Percentiles rank a stretch among this genome's conserved stretches.
phyloP scores from a whole-genome alignment of 2,329 filamentous ascomycete genomes.

The Ascomycota sp. region DNA sequence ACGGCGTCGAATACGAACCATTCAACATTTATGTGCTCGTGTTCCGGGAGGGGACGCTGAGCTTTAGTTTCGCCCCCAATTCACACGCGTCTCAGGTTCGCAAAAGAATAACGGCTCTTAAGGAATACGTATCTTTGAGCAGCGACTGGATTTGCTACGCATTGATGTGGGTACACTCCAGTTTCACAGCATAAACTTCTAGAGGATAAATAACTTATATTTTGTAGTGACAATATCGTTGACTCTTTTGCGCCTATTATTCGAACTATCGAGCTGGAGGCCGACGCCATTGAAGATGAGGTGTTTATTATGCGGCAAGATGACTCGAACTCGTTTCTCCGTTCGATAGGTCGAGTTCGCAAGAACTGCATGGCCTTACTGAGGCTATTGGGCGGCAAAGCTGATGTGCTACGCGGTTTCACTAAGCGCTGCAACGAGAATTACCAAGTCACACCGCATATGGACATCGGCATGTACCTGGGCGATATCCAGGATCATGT shows the following conservation, averaged over 20 bases:
- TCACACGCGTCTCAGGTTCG: conserved; percentile 75
- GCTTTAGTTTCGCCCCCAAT: conserved; percentile 82
- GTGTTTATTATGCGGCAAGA: conserved; percentile 84
- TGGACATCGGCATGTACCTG: conserved; percentile 90
- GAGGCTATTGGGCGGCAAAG: conserved; percentile 84
- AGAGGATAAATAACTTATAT: conserved; percentile 6
- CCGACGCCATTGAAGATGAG: conserved; percentile 84
- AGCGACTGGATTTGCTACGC: conserved; percentile 99
- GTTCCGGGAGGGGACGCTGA: conserved; percentile 84
- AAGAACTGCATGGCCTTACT: conserved; percentile 91
- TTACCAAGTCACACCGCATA: conserved; percentile 83
- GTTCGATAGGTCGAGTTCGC: conserved; percentile 71
- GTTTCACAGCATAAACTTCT: neutral
- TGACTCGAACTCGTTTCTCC: conserved; percentile 72
- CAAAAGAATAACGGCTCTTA: conserved; percentile 75
- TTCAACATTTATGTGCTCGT: conserved; percentile 96
- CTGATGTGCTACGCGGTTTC: conserved; percentile 94
- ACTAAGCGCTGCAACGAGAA: conserved; percentile 98
- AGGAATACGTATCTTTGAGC: conserved; percentile 85
- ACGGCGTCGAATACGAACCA: conserved; percentile 70
- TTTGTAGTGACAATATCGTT: conserved; percentile 71
- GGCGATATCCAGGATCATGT: conserved; percentile 98
- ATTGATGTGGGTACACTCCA: conserved; percentile 48
- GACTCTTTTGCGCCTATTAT: conserved; percentile 88
- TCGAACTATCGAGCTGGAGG: conserved; percentile 66